These are phyloP conservation scores for Clavispora vitiphila DNA, from an alignment of 805 yeast species.

Conservation along the genomic window DNA sequence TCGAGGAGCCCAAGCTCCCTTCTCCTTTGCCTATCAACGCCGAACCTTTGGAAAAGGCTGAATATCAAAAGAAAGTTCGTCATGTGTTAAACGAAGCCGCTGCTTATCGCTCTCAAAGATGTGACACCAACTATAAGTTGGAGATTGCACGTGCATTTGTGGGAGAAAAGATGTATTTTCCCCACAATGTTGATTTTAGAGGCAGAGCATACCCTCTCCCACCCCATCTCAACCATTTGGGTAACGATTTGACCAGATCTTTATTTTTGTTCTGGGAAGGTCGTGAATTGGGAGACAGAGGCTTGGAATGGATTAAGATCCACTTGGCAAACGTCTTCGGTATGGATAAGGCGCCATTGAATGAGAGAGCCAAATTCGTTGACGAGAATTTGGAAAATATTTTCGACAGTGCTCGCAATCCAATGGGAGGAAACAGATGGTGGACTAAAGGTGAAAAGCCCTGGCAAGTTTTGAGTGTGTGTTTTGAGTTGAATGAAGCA, in stretches of 20 bases:
- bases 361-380: conserved; percentile 56
- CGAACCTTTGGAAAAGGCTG: conserved; percentile 66
- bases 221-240: conserved; percentile 77
- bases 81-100: conserved; percentile 56
- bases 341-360: conserved; percentile 64
- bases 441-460: conserved; percentile 78
- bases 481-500: conserved; percentile 63
- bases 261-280: conserved; percentile 75
- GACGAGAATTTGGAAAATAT: conserved; percentile 54
- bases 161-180: conserved; percentile 73
- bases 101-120: conserved; percentile 76
- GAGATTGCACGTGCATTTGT: conserved; percentile 91
- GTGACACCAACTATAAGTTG: conserved; percentile 88
- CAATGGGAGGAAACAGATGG: conserved; percentile 53
- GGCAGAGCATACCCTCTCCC: conserved; percentile 82
- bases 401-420: conserved; percentile 55
- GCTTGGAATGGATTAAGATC: conserved; percentile 70
- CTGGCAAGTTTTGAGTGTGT: conserved; percentile 74
- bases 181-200: conserved; percentile 77
- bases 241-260: conserved; percentile 73
- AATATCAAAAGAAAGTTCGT: conserved; percentile 62
- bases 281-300: conserved; percentile 56
- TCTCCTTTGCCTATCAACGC: conserved; percentile 54
- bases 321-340: conserved; percentile 74
- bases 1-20: conserved; percentile 42